These are phyloP conservation scores for Acrodontium crateriforme DNA, from an alignment of 2,329 filamentous ascomycete genomes.

Conservation along the genomic window DNA sequence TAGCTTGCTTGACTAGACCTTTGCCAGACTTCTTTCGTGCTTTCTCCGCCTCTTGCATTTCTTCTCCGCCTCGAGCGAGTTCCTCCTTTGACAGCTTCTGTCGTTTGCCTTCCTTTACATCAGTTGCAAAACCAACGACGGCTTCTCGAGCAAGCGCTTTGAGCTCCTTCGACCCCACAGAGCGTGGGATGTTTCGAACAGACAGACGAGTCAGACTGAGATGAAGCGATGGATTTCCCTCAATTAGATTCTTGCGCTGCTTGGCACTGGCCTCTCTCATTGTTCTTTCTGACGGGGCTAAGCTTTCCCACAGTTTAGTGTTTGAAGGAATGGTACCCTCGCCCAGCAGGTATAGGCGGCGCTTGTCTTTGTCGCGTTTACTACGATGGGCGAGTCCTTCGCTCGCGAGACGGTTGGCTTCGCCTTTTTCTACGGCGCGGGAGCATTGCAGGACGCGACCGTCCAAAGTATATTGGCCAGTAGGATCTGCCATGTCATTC, in stretches of 20 bases:
- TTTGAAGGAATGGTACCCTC: constrained; percentile 74
- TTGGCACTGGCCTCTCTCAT: constrained; percentile 78
- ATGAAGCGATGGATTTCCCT: constrained; percentile 80
- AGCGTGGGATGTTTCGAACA: constrained; percentile 77
- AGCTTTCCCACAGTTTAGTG: constrained; percentile 60
- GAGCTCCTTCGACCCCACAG: constrained; percentile 70
- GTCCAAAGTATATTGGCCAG: constrained; percentile 78
- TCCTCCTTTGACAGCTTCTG: constrained; percentile 82
- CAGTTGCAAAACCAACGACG: constrained; percentile 85
- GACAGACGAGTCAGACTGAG: constrained; percentile 81
- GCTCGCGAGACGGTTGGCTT: constrained; percentile 63
- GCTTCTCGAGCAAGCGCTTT: constrained; percentile 84
- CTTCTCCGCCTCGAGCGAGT: constrained; percentile 60
- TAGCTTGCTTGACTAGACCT: constrained; percentile 80
- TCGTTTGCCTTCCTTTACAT: constrained; percentile 67
- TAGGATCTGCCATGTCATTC: constrained; percentile 67
- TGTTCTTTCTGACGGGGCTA: constrained; percentile 67
- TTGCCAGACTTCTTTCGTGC: constrained; percentile 70
- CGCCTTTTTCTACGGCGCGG: constrained; percentile 69
- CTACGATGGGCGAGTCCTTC: constrained; percentile 49
- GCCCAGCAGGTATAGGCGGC: constrained; percentile 71
- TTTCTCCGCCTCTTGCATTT: constrained; percentile 68
- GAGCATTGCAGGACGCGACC: constrained; percentile 76
- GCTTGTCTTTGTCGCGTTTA: constrained; percentile 70
- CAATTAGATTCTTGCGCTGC: constrained; percentile 80